These are phyloP conservation scores for Colletotrichum orchidophilum DNA, from an alignment of 2,329 filamentous ascomycete species.

Conservation along the genomic window DNA sequence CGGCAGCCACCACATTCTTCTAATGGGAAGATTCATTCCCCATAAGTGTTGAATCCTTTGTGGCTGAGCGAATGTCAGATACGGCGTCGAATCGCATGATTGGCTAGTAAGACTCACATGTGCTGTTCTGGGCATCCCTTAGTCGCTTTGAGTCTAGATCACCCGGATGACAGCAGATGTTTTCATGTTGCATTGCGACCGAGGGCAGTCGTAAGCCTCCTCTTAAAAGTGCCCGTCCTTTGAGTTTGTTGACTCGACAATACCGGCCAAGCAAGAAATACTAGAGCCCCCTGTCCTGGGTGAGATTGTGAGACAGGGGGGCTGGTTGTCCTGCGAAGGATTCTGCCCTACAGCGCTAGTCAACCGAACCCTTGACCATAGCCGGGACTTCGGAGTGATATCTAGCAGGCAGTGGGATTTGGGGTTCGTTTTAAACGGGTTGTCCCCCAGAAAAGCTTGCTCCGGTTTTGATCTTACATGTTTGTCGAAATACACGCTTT, in stretches of 20 bases:
- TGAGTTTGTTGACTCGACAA: not conserved
- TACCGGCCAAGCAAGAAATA: not conserved
- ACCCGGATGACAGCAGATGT: not conserved
- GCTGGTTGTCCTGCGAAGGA: not conserved
- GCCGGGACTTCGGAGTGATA: not conserved
- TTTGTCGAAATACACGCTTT: not conserved
- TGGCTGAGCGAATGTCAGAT: not conserved
- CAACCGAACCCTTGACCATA: not conserved
- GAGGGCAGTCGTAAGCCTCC: not conserved
- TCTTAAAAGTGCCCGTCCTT: not conserved
- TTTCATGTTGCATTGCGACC: not conserved
- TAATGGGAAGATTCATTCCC: not conserved
- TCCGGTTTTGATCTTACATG: not conserved
- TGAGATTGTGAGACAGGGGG: not conserved
- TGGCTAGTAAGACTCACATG: not conserved
- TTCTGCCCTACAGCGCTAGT: conserved; percentile 23
- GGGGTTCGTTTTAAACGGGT: not conserved
- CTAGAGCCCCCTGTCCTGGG: not conserved
- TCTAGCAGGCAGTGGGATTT: conserved; percentile 2
- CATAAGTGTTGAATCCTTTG: not conserved
- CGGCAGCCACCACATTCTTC: not conserved
- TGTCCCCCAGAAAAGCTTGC: not conserved
- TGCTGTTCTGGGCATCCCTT: not conserved
- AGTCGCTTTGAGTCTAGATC: not conserved
- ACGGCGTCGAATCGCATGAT: not conserved